Evolutionary conservation across 345 rosid genomes (phyloP).

Genomic region (Corymbia maculata): DNA sequence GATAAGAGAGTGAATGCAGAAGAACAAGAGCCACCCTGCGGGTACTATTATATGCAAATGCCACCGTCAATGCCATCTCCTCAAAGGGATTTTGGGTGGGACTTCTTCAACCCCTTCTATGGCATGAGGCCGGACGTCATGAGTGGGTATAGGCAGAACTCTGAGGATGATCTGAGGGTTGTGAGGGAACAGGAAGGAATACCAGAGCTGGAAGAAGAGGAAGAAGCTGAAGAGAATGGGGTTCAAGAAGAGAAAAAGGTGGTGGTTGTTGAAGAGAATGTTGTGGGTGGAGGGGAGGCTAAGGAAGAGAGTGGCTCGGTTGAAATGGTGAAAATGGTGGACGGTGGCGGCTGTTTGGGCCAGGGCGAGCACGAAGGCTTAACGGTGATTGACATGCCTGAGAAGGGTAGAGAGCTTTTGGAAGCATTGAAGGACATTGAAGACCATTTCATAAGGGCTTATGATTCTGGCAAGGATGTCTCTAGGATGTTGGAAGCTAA

Average conservation of each 20-base stretch:
- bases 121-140: conserved; percentile 42
- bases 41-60: conserved; percentile 57
- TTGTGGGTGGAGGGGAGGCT: background rate
- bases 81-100: conserved; percentile 62
- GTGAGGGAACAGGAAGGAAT: conserved; percentile 71
- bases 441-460: conserved; percentile 61
- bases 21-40: background rate
- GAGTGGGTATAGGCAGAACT: conserved; percentile 22
- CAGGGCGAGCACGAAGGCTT: conserved; percentile 36
- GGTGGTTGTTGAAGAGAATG: conserved; percentile 11
- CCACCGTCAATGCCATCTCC: conserved; percentile 37
- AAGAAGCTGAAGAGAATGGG: background rate
- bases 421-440: conserved; percentile 67
- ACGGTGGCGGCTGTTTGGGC: conserved; percentile 7
- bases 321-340: conserved; percentile 17
- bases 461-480: conserved; percentile 61
- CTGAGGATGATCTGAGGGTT: conserved; percentile 44
- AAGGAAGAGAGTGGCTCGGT: conserved; percentile 8
- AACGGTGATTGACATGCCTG: conserved; percentile 31
- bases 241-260: conserved; percentile 13
- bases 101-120: conserved; percentile 61
- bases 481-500: conserved; percentile 69
- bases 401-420: conserved; percentile 54
- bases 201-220: conserved; percentile 70
- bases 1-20: background rate